Base-by-base conservation (phyloP, 371 early-diverging fungal species). In the Rhizomucor pusillus region DNA sequence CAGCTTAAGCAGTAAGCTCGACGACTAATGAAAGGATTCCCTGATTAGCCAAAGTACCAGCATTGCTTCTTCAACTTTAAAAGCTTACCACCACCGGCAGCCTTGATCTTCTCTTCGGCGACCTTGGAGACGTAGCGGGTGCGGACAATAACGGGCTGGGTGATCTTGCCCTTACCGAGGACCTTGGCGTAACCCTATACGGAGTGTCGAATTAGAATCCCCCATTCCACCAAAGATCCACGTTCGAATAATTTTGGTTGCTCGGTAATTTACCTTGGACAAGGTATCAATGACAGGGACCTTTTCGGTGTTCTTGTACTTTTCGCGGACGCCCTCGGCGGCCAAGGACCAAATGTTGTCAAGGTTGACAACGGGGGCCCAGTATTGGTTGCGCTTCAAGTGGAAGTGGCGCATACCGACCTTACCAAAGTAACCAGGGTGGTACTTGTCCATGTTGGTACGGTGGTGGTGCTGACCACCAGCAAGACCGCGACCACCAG, bases 351-450 rank as follows among this genome's bases (percentile, higher is more conserved):
- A 95, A 69, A 99, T 72, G 72, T 90, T 93, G 82, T 97, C 93
- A 55, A 94, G 77, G 86, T 97, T 95, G 83, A 98, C 81, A 70
- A 83, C 78, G 56, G 93, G 93, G 68, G 90, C 75, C 88, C 90
- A 89, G 85, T 82, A 79, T 71, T 87, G 71, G 86, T 98, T 94
- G 71, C 86, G 81, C 85, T 95, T 97, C 87, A 88, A 82, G 91
- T 98, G 98, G 92, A 94, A 98, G 80, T 93, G 85, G 63, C 98
- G 94, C 98, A 97, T 96, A 91, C 99, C 99, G 81, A 97, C 96
- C 86, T 99, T 99, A 83, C 99, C 99, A 74, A 98, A 99, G 93
- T 97, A 98, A 81, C 99, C 99, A 67, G 99, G 99, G 86, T 99
- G 99, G 92, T 94, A 99, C 91, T 92, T 98, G 84, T 98, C 96